These are phyloP conservation scores for Diplodia seriata DNA, from an alignment of 2,329 filamentous ascomycete species.

Conservation along the genomic window DNA sequence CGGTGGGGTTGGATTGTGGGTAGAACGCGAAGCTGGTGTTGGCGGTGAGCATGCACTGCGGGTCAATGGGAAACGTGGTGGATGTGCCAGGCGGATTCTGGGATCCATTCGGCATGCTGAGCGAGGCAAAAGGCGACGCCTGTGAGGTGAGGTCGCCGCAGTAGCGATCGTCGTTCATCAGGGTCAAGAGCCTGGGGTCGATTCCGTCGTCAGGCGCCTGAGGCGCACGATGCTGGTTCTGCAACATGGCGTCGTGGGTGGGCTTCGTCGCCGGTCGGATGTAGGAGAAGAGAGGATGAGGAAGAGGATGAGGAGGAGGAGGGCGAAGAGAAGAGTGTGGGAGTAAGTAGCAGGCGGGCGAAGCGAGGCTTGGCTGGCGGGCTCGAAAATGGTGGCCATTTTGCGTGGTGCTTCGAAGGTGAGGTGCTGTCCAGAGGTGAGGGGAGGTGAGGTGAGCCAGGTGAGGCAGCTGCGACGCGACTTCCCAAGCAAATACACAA, in stretches of 20 bases:
- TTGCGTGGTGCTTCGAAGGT: neutral
- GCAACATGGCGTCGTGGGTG: neutral
- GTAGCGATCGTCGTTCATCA: neutral
- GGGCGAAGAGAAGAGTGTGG: neutral
- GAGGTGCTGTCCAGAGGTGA: neutral
- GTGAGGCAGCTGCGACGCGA: neutral
- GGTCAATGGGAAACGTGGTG: neutral
- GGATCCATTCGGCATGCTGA: neutral
- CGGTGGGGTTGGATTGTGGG: neutral
- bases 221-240: neutral
- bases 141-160: neutral
- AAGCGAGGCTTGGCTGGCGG: neutral
- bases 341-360: neutral
- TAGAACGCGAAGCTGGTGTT: neutral
- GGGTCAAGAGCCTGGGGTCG: too few relatives aligned
- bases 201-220: neutral
- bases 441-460: neutral
- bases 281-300: neutral
- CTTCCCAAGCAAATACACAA: too few relatives aligned
- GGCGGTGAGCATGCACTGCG: neutral
- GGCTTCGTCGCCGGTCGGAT: neutral
- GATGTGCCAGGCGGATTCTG: neutral
- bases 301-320: neutral
- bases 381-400: neutral
- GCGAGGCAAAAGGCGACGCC: neutral